These are phyloP conservation scores for Aspergillus viridinutans DNA, from an alignment of 2,329 filamentous ascomycete species.

Conservation along the genomic window DNA sequence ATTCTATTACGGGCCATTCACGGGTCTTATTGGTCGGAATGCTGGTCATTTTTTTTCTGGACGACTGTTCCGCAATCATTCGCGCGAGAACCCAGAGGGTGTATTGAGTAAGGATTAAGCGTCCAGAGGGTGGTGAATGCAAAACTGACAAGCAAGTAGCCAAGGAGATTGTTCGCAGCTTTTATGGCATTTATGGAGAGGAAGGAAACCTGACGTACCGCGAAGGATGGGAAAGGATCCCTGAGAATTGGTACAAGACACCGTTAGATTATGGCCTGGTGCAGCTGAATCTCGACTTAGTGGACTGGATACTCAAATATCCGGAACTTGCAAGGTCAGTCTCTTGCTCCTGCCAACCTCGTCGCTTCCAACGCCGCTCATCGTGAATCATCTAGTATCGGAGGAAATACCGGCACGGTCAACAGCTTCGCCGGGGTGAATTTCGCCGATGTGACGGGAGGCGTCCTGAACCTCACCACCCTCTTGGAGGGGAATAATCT, in stretches of 20 bases:
- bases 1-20: constrained; percentile 53
- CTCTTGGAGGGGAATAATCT: constrained; percentile 40
- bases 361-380: neutral
- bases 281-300: constrained; percentile 39
- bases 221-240: constrained; percentile 50
- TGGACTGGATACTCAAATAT: constrained; percentile 36
- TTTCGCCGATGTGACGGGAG: constrained; percentile 41
- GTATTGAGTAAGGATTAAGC: constrained; percentile 28
- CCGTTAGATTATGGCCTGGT: constrained; percentile 47
- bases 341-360: neutral
- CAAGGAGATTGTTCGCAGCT: constrained; percentile 43
- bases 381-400: constrained; percentile 33
- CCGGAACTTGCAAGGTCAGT: constrained; percentile 37
- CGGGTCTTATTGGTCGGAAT: constrained; percentile 47
- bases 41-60: constrained; percentile 46
- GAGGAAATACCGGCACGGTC: constrained; percentile 50
- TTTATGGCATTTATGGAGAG: constrained; percentile 46
- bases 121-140: neutral
- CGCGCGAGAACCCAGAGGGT: constrained; percentile 37
- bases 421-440: constrained; percentile 51
- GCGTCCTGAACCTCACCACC: constrained; percentile 32
- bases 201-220: constrained; percentile 42
- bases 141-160: constrained; percentile 20
- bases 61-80: constrained; percentile 45
- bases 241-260: constrained; percentile 50